phyloP scores from a whole-genome alignment of 352 stramenopile species.

The Globisporangium cylindrosporum region DNA sequence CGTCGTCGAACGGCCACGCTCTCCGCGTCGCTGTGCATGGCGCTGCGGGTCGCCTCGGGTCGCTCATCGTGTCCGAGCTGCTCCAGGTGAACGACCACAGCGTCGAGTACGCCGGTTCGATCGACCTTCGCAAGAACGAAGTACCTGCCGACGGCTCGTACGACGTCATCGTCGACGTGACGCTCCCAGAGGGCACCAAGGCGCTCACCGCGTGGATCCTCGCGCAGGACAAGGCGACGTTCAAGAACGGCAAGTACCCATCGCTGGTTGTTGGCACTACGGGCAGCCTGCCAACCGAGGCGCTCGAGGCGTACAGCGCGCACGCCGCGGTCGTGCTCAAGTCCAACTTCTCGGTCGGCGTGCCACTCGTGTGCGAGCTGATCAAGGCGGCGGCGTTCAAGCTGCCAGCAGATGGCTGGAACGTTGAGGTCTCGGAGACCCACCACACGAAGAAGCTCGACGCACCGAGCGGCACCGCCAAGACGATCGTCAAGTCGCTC shows the following conservation, averaged over 20 bases:
- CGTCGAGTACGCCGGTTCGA: slow-evolving; percentile 48
- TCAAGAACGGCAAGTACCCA: slow-evolving; percentile 69
- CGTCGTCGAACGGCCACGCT: slow-evolving; percentile 22
- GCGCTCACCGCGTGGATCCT: slow-evolving; percentile 56
- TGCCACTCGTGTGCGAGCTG: slow-evolving; percentile 74
- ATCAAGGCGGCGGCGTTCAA: slow-evolving; percentile 74
- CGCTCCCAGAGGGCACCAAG: slow-evolving; percentile 66
- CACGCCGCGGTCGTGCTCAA: slow-evolving; percentile 63
- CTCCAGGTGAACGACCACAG: slow-evolving; percentile 44
- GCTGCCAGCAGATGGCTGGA: slow-evolving; percentile 67
- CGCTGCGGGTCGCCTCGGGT: slow-evolving; percentile 60
- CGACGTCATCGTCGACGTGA: slow-evolving; percentile 81
- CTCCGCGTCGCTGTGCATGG: slow-evolving; percentile 73
- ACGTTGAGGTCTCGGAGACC: slow-evolving; percentile 79
- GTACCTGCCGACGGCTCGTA: slow-evolving; percentile 38
- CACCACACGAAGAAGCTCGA: slow-evolving; percentile 89
- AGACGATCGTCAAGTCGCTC: slow-evolving; percentile 74
- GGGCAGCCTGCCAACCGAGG: slow-evolving; percentile 46
- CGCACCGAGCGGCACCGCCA: slow-evolving; percentile 74
- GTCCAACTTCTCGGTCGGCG: slow-evolving; percentile 84
- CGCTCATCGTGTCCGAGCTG: slow-evolving; percentile 68
- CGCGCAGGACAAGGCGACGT: slow-evolving; percentile 42
- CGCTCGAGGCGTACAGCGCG: slow-evolving; percentile 61
- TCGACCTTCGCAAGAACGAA: slow-evolving; percentile 52
- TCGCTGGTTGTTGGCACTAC: slow-evolving; percentile 79